Base-by-base conservation (phyloP, 2,329 filamentous ascomycete species). In the Phyllosticta citrichinensis region DNA sequence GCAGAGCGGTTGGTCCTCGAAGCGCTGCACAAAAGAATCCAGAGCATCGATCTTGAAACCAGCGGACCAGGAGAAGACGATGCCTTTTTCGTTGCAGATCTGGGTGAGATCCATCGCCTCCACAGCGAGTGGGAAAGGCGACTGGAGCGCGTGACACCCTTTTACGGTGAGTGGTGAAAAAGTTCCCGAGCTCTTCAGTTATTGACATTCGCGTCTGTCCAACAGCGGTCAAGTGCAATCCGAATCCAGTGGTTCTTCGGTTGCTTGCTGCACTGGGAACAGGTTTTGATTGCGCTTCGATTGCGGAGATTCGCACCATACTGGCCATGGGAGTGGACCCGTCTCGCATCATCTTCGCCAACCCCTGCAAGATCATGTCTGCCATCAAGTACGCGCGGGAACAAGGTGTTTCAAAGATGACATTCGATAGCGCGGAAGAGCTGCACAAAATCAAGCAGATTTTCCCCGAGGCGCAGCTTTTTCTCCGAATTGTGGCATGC, bases 301-400 rank as follows among this genome's bases (percentile, higher is more conserved):
- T 96, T 81, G 81, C 86, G 64, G 92, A 97, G 78, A 96, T 97
- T 68, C 90, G 96, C 74, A 85, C 91, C 75, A 87, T 95, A 64
- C 81, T 96, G 55, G 79, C 81, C 69, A 83, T 91, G 73, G 91
- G 89, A 66, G 81, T 94, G 66, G 85, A 87, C 70, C 88, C 92
- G 11, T 83, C 85, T 66, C 89, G 91, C 71, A 94, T 97, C 79
- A 96, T 97, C 76, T 97, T 96, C 71, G 92, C 92, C 55, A 92
- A 97, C 77, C 92, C 92, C 60, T 96, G 92, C 87, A 96, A 96
- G 84, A 96, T 91, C 69, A 93, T 91, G 78, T 96, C 91, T 55
- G 96, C 96, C 75, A 82, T 96, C 65, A 89, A 91, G 70, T 94
- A 89, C 71, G 92, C 93, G 65, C 84, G 87, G 70, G 81, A 83